phyloP scores from a whole-genome alignment of 1,284 basidiomycete species.

The Pyrrhoderma lamaoense region DNA sequence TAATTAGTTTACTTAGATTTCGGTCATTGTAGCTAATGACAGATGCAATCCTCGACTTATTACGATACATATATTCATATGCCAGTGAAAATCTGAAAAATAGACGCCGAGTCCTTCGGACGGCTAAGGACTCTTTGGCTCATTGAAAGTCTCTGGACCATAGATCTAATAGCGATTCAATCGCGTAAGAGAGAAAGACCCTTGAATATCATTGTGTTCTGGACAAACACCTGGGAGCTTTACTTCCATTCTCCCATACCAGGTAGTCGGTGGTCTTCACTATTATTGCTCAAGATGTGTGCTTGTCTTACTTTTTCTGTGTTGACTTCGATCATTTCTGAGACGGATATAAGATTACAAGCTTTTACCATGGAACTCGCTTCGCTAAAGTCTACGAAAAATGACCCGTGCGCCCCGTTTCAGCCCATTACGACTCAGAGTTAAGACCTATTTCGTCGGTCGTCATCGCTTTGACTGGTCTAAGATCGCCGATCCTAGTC shows the following conservation, averaged over 20 bases:
- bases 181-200: background rate
- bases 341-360: constrained; percentile 18
- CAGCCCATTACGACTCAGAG: constrained; percentile 17
- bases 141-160: constrained; percentile 1
- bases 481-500: constrained; percentile 17
- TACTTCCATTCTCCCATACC: constrained; percentile 15
- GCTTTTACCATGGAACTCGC: constrained; percentile 16
- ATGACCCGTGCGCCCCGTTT: constrained; percentile 19
- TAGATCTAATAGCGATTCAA: constrained; percentile 1
- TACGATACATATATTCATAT: background rate
- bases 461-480: constrained; percentile 11
- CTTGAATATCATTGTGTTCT: constrained; percentile 3
- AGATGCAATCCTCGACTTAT: background rate
- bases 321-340: constrained; percentile 3
- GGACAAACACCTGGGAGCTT: constrained; percentile 7
- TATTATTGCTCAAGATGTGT: constrained; percentile 6
- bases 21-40: constrained; percentile 1
- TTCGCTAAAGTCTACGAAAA: constrained; percentile 15
- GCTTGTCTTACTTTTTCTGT: background rate
- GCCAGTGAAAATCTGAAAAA: background rate
- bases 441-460: constrained; percentile 10
- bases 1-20: constrained; percentile 17
- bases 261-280: constrained; percentile 11
- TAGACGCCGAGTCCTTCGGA: background rate
- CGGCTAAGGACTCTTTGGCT: too few species aligned